Conservation (phyloP, 208 protist species). For the Acanthamoeba sp. region DNA sequence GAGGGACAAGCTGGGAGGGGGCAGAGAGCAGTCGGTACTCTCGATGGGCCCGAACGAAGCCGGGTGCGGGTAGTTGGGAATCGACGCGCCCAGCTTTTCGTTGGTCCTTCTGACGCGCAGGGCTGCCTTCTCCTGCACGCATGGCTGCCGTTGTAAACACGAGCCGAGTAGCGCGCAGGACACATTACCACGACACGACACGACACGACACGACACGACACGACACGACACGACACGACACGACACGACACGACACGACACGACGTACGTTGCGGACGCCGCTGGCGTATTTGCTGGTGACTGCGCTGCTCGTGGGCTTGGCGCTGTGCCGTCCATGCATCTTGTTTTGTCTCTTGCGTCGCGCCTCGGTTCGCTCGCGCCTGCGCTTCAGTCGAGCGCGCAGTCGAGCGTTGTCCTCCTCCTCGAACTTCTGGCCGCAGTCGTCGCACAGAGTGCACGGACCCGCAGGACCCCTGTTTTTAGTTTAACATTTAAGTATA, state of each 20-base stretch:
- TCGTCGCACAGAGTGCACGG: background rate
- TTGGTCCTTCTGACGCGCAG: background rate
- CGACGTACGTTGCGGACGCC: background rate
- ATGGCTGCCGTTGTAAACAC: background rate
- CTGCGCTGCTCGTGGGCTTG: background rate
- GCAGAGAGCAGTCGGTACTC: no score
- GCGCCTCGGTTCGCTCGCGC: background rate
- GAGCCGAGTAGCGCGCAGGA: no score
- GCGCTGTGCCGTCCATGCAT: background rate
- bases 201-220: no score
- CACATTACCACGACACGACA: no score
- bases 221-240: no score
- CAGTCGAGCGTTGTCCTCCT: background rate
- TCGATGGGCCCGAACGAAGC: background rate
- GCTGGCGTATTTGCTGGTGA: background rate
- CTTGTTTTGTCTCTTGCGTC: background rate
- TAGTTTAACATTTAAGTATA: background rate
- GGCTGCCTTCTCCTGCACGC: background rate
- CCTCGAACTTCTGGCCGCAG: background rate
- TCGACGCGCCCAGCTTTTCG: background rate
- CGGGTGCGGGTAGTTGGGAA: constrained; percentile 12
- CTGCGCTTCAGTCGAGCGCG: background rate
- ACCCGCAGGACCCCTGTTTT: background rate
- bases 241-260: no score
- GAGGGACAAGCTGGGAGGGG: no score